A percentile compares a stretch with the other conserved stretches of the same genome.
phyloP scores from a whole-genome alignment of 495 filamentous ascomycete genomes.

The Aspergillus campestris region DNA sequence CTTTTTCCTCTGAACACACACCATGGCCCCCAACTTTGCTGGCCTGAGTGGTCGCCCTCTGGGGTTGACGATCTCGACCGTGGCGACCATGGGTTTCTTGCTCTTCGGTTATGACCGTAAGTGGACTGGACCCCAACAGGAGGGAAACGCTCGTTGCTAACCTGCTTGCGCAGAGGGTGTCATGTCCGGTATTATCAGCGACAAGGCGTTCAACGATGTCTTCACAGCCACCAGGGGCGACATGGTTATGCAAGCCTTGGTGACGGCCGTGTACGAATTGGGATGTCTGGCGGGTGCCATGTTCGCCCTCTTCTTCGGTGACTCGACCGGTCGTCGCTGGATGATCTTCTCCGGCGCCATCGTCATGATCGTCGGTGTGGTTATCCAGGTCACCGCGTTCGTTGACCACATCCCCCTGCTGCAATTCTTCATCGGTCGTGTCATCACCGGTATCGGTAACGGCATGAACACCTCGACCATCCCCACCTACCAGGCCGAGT shows the following conservation, averaged over 20 bases:
- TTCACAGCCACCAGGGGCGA: conserved; percentile 60
- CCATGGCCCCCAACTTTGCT: conserved; percentile 40
- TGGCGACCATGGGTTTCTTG: conserved; percentile 66
- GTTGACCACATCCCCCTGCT: conserved; percentile 37
- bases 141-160: conserved; percentile 7
- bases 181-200: conserved; percentile 77
- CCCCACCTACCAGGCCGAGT: conserved; percentile 74
- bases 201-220: conserved; percentile 57
- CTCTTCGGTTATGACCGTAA: conserved; percentile 59
- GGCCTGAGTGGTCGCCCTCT: conserved; percentile 59
- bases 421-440: conserved; percentile 69
- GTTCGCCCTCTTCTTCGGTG: conserved; percentile 59
- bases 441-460: conserved; percentile 68
- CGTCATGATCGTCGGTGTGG: conserved; percentile 74
- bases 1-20: conserved; percentile 1
- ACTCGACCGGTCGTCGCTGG: conserved; percentile 57
- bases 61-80: conserved; percentile 52
- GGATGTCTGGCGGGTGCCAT: conserved; percentile 71
- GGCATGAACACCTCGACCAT: conserved; percentile 74
- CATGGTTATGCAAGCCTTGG: conserved; percentile 66
- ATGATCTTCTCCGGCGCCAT: conserved; percentile 52
- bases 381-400: conserved; percentile 61
- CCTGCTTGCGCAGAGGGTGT: conserved; percentile 39
- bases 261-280: conserved; percentile 79
- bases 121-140: not conserved